A percentile compares a stretch with the other conserved stretches of the same genome.
Conservation (phyloP, 2,329 filamentous ascomycete genomes). For the Lachnellula subtilissima region DNA sequence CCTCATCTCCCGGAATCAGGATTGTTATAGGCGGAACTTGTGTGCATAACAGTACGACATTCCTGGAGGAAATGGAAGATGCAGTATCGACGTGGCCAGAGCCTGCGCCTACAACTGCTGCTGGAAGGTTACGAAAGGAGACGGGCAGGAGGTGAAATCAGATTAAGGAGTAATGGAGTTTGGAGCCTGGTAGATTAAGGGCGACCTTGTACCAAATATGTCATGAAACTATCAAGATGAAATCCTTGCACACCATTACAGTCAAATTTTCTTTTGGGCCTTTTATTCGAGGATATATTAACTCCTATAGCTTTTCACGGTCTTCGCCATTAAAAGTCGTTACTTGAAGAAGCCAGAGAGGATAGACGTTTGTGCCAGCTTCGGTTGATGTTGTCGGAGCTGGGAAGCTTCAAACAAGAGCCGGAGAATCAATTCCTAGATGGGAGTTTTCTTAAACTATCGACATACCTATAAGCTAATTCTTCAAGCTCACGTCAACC, state of each 20-base stretch:
- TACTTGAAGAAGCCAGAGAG: too few relatives aligned
- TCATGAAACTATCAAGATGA: neutral
- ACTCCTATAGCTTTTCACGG: too few relatives aligned
- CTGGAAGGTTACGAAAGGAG: slow-evolving; percentile 31
- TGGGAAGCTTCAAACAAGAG: slow-evolving; percentile 1
- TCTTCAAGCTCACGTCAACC: slow-evolving; percentile 11
- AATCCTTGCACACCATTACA: neutral
- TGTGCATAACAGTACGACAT: slow-evolving; percentile 81
- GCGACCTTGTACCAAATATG: neutral
- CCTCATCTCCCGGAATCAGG: slow-evolving; percentile 78
- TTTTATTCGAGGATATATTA: too few relatives aligned
- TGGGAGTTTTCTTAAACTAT: slow-evolving; percentile 1
- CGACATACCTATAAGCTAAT: neutral
- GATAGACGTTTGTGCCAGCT: too few relatives aligned
- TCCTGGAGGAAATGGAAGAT: slow-evolving; percentile 88
- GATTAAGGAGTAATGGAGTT: slow-evolving; percentile 2
- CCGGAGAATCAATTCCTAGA: slow-evolving; percentile 11
- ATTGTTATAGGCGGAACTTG: slow-evolving; percentile 86
- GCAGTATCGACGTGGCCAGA: slow-evolving; percentile 85
- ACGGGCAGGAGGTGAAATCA: slow-evolving; percentile 26
- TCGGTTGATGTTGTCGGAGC: too few relatives aligned
- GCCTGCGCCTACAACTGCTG: slow-evolving; percentile 32
- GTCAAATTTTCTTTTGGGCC: too few relatives aligned
- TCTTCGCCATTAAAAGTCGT: too few relatives aligned
- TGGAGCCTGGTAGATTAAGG: slow-evolving; percentile 2